Percentiles rank a stretch among this genome's conserved stretches.
Evolutionary conservation across 1,139 yeast species (phyloP).

Genomic region (Pneumocystis oryctolagi): DNA sequence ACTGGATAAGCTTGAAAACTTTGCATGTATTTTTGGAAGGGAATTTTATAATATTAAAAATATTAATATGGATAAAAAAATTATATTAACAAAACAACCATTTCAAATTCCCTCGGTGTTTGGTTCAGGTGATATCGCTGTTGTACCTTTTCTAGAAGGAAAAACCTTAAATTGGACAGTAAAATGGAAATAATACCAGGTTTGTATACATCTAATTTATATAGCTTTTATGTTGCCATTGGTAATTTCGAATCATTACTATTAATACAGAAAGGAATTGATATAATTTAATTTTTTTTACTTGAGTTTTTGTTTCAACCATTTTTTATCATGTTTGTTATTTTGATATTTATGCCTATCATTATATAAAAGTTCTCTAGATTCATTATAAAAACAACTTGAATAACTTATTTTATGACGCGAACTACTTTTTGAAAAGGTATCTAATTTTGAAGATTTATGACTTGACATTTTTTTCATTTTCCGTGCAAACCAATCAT

Average conservation of each 20-base stretch:
- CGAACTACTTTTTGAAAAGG: neutral
- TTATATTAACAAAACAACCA: conserved; percentile 37
- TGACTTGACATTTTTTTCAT: neutral
- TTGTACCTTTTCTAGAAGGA: conserved; percentile 88
- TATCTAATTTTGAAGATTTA: neutral
- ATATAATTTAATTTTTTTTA: neutral
- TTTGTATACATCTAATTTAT: neutral
- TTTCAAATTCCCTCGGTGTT: conserved; percentile 47
- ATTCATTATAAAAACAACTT: neutral
- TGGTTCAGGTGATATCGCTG: conserved; percentile 33
- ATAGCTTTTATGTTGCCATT: neutral
- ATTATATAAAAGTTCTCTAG: conserved; percentile 1
- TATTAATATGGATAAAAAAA: conserved; percentile 28
- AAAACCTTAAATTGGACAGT: conserved; percentile 57
- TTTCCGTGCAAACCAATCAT: conserved; percentile 10
- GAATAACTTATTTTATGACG: neutral
- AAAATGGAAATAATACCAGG: conserved; percentile 40
- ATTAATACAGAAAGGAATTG: neutral
- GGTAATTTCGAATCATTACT: neutral
- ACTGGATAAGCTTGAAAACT: conserved; percentile 50
- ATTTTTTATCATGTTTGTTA: neutral
- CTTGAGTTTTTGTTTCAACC: neutral
- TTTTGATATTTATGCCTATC: neutral
- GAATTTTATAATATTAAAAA: conserved; percentile 44
- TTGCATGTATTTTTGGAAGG: conserved; percentile 64